Evolutionary conservation across 2,329 filamentous ascomycete genomes (phyloP).

Genomic region (Cercospora berteroae): DNA sequence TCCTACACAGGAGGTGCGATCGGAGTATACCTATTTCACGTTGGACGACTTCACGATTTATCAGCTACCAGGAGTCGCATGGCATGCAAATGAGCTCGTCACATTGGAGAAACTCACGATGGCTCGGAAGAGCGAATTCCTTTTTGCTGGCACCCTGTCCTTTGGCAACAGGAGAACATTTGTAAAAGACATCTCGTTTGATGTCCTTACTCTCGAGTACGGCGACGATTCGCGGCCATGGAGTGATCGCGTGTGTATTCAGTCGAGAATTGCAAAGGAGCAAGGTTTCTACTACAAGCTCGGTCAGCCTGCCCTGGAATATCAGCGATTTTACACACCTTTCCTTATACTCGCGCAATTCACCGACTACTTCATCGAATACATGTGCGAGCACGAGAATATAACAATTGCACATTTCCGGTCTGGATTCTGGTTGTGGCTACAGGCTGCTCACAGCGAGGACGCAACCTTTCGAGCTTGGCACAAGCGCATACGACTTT

Average conservation of each 20-base stretch:
- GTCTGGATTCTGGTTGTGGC: constrained; percentile 57
- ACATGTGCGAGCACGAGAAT: constrained; percentile 42
- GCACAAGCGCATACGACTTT: constrained; percentile 42
- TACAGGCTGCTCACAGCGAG: constrained; percentile 48
- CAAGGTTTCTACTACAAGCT: constrained; percentile 63
- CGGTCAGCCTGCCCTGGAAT: constrained; percentile 56
- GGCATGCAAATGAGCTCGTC: constrained; percentile 18
- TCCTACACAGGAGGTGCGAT: background rate
- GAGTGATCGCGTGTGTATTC: constrained; percentile 57
- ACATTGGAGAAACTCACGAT: constrained; percentile 20
- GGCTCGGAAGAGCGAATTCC: constrained; percentile 39
- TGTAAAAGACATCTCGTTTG: constrained; percentile 58
- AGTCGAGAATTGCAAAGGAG: constrained; percentile 43
- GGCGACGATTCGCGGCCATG: constrained; percentile 48
- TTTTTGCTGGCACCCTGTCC: constrained; percentile 61
- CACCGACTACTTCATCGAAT: constrained; percentile 71
- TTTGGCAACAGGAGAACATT: constrained; percentile 47
- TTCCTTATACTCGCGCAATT: constrained; percentile 72
- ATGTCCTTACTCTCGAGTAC: constrained; percentile 64
- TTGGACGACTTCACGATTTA: constrained; percentile 27
- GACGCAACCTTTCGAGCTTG: constrained; percentile 53
- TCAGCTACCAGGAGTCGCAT: background rate
- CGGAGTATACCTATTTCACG: constrained; percentile 18
- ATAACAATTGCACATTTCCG: constrained; percentile 60
- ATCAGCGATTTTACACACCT: constrained; percentile 58